Conservation (phyloP, 2,329 filamentous ascomycete genomes). For the Neospermospora avenae region DNA sequence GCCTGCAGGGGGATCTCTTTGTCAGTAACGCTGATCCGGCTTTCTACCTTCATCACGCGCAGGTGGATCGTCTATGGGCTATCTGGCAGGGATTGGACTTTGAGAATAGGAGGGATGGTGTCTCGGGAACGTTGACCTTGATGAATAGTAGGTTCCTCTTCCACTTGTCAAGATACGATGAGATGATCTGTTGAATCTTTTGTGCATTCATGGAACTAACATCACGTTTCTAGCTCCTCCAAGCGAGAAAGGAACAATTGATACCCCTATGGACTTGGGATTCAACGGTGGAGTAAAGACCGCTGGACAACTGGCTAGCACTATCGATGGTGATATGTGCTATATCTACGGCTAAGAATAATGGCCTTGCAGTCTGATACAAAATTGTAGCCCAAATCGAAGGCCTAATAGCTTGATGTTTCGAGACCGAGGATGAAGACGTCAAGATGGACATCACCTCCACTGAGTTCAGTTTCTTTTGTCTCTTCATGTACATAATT, state of each 20-base stretch:
- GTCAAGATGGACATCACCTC: too few species aligned
- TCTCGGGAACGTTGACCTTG: not conserved
- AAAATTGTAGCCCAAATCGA: too few species aligned
- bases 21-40: not conserved
- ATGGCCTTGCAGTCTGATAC: not conserved
- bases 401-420: too few species aligned
- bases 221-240: not conserved
- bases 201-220: not conserved
- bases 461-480: too few species aligned
- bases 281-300: not conserved
- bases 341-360: not conserved
- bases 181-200: not conserved
- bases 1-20: not conserved
- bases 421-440: too few species aligned
- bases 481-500: too few species aligned
- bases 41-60: not conserved
- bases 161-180: too few species aligned
- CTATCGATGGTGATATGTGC: not conserved
- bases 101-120: not conserved
- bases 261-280: not conserved
- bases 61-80: not conserved
- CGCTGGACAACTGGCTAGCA: not conserved
- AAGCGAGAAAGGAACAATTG: constrained; percentile 35
- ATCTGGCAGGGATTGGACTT: not conserved
- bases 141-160: not conserved